Percentiles rank a stretch among this genome's conserved stretches.
Evolutionary conservation across 2,329 filamentous ascomycete genomes (phyloP).

Genomic region (Aplosporella prunicola): DNA sequence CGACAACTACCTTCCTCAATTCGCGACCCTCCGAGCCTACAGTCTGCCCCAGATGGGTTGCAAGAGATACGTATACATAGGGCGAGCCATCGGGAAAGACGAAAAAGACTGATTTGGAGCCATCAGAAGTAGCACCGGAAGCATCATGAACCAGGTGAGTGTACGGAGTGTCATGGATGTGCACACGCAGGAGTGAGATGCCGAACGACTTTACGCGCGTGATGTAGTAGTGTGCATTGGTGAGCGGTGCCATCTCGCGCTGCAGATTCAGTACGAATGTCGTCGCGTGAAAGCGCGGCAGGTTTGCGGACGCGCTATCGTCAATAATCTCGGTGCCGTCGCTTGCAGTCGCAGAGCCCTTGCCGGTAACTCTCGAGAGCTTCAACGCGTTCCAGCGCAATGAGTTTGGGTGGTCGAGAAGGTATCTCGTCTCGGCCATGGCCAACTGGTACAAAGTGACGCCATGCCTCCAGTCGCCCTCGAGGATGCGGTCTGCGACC

Average conservation of each 20-base stretch:
- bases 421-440: slow-evolving; percentile 44
- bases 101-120: slow-evolving; percentile 64
- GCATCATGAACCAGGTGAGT: slow-evolving; percentile 15
- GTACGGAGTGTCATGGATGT: slow-evolving; percentile 73
- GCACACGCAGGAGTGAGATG: slow-evolving; percentile 65
- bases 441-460: slow-evolving; percentile 47
- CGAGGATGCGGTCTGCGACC: slow-evolving; percentile 46
- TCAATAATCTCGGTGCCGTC: slow-evolving; percentile 30
- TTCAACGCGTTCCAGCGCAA: slow-evolving; percentile 46
- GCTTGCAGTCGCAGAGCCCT: slow-evolving; percentile 14
- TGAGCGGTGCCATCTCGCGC: slow-evolving; percentile 61
- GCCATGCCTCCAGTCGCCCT: slow-evolving; percentile 48
- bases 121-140: slow-evolving; percentile 35
- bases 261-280: slow-evolving; percentile 72
- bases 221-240: slow-evolving; percentile 77
- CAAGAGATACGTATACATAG: slow-evolving; percentile 57
- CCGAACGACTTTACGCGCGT: slow-evolving; percentile 61
- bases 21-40: slow-evolving; percentile 37
- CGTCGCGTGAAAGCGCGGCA: slow-evolving; percentile 68
- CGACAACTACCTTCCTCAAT: slow-evolving; percentile 60
- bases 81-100: slow-evolving; percentile 76
- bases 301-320: slow-evolving; percentile 24
- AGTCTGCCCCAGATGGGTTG: slow-evolving; percentile 28
- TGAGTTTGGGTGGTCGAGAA: slow-evolving; percentile 43
- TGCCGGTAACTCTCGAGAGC: slow-evolving; percentile 28